Evolutionary conservation across 768 basidiomycete species (phyloP).

Genomic region (Amanita subjunquillea): DNA sequence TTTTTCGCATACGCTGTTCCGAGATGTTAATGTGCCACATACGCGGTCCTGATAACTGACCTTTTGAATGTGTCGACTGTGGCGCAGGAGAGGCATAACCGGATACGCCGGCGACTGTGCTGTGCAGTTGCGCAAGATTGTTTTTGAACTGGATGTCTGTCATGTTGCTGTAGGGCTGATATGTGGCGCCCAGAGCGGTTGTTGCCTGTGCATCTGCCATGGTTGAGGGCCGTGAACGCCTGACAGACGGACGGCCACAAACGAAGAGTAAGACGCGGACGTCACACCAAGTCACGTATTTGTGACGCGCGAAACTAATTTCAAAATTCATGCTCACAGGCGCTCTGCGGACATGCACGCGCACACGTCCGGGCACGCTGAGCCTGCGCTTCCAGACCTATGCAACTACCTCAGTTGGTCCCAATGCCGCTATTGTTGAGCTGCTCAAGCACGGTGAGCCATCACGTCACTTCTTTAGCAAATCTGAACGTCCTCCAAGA

Average conservation of each 20-base stretch:
- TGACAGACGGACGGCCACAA: background rate
- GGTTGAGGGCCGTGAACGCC: background rate
- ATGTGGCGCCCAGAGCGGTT: slow-evolving; percentile 10
- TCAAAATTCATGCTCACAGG: background rate
- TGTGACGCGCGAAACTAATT: background rate
- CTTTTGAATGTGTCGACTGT: slow-evolving; percentile 24
- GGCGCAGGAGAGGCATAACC: slow-evolving; percentile 32
- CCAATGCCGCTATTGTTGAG: slow-evolving; percentile 20
- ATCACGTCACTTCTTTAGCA: background rate
- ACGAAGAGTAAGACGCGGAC: background rate
- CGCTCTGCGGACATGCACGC: slow-evolving; percentile 6
- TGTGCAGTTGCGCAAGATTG: slow-evolving; percentile 42
- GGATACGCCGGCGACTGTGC: slow-evolving; percentile 24
- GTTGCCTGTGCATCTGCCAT: slow-evolving; percentile 20
- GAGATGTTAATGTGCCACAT: slow-evolving; percentile 7
- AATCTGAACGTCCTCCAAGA: slow-evolving; percentile 18
- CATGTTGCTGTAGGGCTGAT: slow-evolving; percentile 30
- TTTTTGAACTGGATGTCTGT: slow-evolving; percentile 56
- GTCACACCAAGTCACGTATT: slow-evolving; percentile 2
- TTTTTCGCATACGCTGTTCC: slow-evolving; percentile 54
- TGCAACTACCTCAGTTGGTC: background rate
- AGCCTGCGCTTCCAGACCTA: slow-evolving; percentile 5
- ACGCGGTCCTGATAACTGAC: slow-evolving; percentile 12
- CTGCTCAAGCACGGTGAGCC: slow-evolving; percentile 30
- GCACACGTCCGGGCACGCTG: background rate